A percentile compares a stretch with the other conserved stretches of the same genome.
These are phyloP conservation scores for Sugiyamaella qingdaonensis DNA, from an alignment of 805 yeast genomes.

Conservation along the genomic window DNA sequence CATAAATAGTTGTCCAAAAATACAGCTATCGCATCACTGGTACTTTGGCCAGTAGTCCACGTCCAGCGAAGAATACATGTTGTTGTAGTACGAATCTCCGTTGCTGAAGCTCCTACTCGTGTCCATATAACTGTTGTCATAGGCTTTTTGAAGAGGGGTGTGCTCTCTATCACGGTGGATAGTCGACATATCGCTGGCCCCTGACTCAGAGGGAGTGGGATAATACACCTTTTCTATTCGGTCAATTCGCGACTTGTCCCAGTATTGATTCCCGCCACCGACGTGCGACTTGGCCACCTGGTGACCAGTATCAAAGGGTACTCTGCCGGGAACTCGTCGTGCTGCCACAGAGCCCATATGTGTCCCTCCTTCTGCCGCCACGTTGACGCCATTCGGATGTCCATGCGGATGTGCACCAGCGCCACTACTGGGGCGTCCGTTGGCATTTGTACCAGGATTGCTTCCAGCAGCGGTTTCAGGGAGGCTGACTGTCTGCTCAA, in stretches of 20 bases:
- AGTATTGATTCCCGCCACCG: background rate
- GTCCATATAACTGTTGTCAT: background rate
- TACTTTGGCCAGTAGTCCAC: slow-evolving; percentile 10
- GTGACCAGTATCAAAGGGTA: too few species aligned
- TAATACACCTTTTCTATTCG: slow-evolving; percentile 11
- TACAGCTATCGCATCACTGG: background rate
- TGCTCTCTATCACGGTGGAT: background rate
- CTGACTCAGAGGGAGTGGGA: slow-evolving; percentile 25
- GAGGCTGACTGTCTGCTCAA: too few species aligned
- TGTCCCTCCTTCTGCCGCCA: too few species aligned
- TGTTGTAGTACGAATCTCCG: background rate
- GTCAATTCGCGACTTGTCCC: slow-evolving; percentile 7
- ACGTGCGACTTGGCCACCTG: background rate
- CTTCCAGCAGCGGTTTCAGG: too few species aligned
- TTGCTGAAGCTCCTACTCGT: background rate
- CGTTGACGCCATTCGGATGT: too few species aligned
- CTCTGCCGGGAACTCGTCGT: too few species aligned
- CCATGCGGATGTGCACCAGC: too few species aligned
- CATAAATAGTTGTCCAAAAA: background rate
- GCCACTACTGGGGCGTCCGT: too few species aligned
- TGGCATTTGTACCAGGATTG: too few species aligned
- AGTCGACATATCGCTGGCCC: slow-evolving; percentile 14
- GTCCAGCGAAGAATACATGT: slow-evolving; percentile 6
- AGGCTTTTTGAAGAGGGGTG: background rate
- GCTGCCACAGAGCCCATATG: too few species aligned